Conservation (phyloP, 176 grass and related monocot genomes). For the Elymus sibiricus region DNA sequence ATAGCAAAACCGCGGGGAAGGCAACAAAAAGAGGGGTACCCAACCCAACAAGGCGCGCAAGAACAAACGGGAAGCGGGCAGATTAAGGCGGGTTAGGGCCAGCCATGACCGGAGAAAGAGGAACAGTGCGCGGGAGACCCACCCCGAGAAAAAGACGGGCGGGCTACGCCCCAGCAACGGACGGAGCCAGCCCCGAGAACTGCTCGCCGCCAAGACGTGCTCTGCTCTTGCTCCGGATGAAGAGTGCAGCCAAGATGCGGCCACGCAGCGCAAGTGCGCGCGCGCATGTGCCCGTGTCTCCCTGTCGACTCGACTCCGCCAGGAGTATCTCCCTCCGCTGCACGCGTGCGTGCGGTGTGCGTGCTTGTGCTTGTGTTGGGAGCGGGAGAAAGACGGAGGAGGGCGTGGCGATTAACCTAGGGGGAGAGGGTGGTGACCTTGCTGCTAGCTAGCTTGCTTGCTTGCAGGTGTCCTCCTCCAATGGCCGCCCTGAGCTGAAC, state of each 20-base stretch:
- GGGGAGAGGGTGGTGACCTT: constrained; percentile 3
- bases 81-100: neutral
- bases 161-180: constrained; percentile 12
- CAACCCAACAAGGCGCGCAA: constrained; percentile 26
- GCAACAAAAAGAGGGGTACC: constrained; percentile 33
- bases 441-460: neutral
- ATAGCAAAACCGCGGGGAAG: constrained; percentile 33
- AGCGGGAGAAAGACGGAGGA: constrained; percentile 3
- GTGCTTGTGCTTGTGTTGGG: neutral
- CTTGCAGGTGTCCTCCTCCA: constrained; percentile 53
- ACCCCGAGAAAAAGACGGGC: constrained; percentile 25
- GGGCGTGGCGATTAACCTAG: constrained; percentile 20
- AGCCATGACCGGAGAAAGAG: constrained; percentile 47
- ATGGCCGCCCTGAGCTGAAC: constrained; percentile 19
- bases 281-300: constrained; percentile 33
- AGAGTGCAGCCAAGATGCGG: constrained; percentile 31
- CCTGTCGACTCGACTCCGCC: neutral
- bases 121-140: constrained; percentile 38
- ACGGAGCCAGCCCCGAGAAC: constrained; percentile 19
- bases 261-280: constrained; percentile 34
- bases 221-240: constrained; percentile 3
- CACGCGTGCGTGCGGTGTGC: neutral
- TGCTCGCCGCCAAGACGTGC: neutral
- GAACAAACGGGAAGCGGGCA: constrained; percentile 36
- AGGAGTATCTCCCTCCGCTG: neutral